A percentile compares a stretch with the other conserved stretches of the same genome.
phyloP scores from a whole-genome alignment of 371 early-diverging fungal species.

The Actinomortierella ambigua region DNA sequence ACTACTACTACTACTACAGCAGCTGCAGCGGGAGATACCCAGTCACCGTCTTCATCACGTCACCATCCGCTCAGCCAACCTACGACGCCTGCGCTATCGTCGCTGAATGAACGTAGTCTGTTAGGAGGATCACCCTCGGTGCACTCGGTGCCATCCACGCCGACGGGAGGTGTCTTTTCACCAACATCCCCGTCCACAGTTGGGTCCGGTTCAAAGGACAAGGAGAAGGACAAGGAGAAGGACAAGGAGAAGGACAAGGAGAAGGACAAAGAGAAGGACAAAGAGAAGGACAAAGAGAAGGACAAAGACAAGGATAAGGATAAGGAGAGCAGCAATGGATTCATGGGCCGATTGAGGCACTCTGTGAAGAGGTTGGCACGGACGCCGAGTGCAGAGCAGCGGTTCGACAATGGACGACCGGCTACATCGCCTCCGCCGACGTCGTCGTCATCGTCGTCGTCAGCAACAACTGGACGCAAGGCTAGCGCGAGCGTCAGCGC shows the following conservation, averaged over 20 bases:
- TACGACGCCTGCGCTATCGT: constrained; percentile 41
- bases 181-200: constrained; percentile 43
- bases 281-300: constrained; percentile 4
- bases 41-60: constrained; percentile 4
- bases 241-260: too few relatives aligned
- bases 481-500: too few relatives aligned
- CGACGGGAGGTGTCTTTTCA: too few relatives aligned
- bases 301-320: too few relatives aligned
- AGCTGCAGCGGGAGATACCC: background rate
- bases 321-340: constrained; percentile 44
- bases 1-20: background rate
- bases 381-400: constrained; percentile 50
- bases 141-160: constrained; percentile 20
- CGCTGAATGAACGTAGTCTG: background rate
- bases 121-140: constrained; percentile 14
- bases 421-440: background rate
- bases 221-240: too few relatives aligned
- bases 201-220: constrained; percentile 35
- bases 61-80: constrained; percentile 46
- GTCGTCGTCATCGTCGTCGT: too few relatives aligned
- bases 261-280: too few relatives aligned
- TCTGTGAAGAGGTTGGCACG: constrained; percentile 59
- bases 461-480: too few relatives aligned
- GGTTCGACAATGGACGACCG: constrained; percentile 34
- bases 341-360: constrained; percentile 60